A percentile compares a stretch with the other conserved stretches of the same genome.
phyloP scores from a whole-genome alignment of 805 yeast genomes.

The Hanseniaspora thailandica region DNA sequence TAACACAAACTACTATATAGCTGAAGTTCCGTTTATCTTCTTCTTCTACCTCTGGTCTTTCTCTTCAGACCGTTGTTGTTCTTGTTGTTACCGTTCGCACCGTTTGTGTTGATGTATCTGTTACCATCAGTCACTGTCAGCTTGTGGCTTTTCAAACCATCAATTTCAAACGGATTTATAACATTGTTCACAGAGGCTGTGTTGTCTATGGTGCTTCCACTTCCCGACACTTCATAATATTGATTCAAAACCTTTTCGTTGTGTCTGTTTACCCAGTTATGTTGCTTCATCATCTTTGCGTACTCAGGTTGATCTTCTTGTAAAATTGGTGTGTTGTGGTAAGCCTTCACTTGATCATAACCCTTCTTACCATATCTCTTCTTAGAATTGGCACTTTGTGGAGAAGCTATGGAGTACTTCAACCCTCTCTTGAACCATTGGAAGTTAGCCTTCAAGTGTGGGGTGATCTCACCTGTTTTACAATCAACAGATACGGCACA shows the following conservation, averaged over 20 bases:
- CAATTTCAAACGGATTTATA: slow-evolving; percentile 73
- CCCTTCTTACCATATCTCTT: slow-evolving; percentile 71
- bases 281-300: slow-evolving; percentile 72
- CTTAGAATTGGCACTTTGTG: slow-evolving; percentile 63
- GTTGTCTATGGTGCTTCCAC: slow-evolving; percentile 22
- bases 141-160: slow-evolving; percentile 44
- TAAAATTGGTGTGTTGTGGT: slow-evolving; percentile 54
- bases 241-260: slow-evolving; percentile 76
- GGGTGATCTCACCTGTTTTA: slow-evolving; percentile 67
- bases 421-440: slow-evolving; percentile 91
- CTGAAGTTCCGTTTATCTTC: slow-evolving; percentile 4
- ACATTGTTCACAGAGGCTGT: slow-evolving; percentile 56
- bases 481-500: slow-evolving; percentile 81
- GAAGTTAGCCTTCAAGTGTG: slow-evolving; percentile 81
- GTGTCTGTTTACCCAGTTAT: slow-evolving; percentile 73
- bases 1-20: background rate
- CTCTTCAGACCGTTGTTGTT: slow-evolving; percentile 48
- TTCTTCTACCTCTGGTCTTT: slow-evolving; percentile 36
- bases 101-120: slow-evolving; percentile 14
- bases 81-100: slow-evolving; percentile 14
- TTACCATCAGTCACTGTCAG: slow-evolving; percentile 12
- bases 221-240: slow-evolving; percentile 70
- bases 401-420: slow-evolving; percentile 71
- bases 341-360: slow-evolving; percentile 33
- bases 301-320: slow-evolving; percentile 95